Evolutionary conservation across 1,284 basidiomycete genomes (phyloP), one percentile per base, ranked within the genome.

Genomic region (Cryptococcus maquisensis): DNA sequence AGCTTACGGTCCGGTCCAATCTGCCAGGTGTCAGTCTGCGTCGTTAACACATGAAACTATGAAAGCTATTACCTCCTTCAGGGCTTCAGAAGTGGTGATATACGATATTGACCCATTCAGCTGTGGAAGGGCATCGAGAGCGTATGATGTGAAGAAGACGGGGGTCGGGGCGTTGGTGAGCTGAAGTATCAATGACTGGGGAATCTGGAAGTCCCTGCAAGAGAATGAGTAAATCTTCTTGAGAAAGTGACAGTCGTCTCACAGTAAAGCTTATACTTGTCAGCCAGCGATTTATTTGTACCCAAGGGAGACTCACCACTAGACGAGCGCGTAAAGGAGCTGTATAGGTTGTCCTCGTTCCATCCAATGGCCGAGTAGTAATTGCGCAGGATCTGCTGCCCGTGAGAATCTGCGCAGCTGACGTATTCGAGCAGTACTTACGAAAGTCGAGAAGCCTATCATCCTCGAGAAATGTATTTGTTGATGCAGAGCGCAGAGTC

Each of bases 281-380:
- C 39, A 40, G 39, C 39, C 16, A 40, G 9, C 7, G 7, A 4
- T 10, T 12, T 1, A 23, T 4, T 10, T 21, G 10, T 47, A 15
- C 44, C 15, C 4, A n/a, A 24, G 15, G 23, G 28, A 77, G 28
- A 77, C 83, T 58, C 59, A 92, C 90, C 87, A 77, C 83, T 86
- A 1, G 90, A 94, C 37, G 90, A 88, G 41, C 90, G 83, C 5
- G 91, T 97, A 37, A 98, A 72, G 65, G 95, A 90, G 5, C 88
- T 85, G 69, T 93, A 97, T 7, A 94, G 81, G 69, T 94, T 94
- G 76, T 97, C 92, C 73, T 95, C 90, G 69, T 94, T 94, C 94
- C 94, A 98, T 59, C 89, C 89, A 41, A 91, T 96, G 13, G 85
- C 85, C 60, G 84, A 82, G 79, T 93, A 93, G 77, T 96, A 97